These are phyloP conservation scores for Plantago major DNA, from an alignment of 257 asterid species.

Conservation along the genomic window DNA sequence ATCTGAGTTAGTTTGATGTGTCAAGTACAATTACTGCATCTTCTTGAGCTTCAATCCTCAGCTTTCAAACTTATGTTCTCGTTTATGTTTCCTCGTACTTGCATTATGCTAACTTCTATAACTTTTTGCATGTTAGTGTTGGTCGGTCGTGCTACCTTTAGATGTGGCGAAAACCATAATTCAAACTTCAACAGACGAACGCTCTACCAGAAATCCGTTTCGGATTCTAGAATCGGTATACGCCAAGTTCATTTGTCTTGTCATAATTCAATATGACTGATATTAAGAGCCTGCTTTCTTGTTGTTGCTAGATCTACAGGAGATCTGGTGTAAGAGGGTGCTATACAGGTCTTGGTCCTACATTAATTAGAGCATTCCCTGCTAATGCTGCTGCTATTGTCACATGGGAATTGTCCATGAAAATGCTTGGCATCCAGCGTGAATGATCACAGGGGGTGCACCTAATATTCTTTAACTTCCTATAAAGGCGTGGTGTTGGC, in stretches of 20 bases:
- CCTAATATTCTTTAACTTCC: conserved; percentile 16
- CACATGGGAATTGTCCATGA: conserved; percentile 66
- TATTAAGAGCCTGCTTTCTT: conserved; percentile 23
- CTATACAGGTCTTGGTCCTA: conserved; percentile 88
- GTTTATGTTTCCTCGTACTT: not conserved
- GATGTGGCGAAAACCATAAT: conserved; percentile 90
- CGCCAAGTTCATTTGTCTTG: conserved; percentile 15
- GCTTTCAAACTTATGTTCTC: too few relatives aligned
- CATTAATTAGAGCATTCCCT: conserved; percentile 74
- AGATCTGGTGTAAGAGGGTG: conserved; percentile 76
- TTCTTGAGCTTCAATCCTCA: conserved; percentile 3
- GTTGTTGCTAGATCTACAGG: conserved; percentile 59
- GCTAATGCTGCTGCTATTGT: conserved; percentile 78
- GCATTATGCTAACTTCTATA: too few relatives aligned
- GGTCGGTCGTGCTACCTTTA: conserved; percentile 72
- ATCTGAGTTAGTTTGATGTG: conserved; percentile 15
- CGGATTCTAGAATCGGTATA: conserved; percentile 53
- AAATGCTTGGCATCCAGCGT: conserved; percentile 63
- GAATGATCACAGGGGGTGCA: conserved; percentile 26
- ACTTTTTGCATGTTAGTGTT: conserved; percentile 35
- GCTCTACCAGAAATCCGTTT: conserved; percentile 64
- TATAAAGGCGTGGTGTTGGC: conserved; percentile 13
- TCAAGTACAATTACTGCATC: conserved; percentile 8
- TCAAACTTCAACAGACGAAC: conserved; percentile 61
- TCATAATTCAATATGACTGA: conserved; percentile 7